Evolutionary conservation across 192 early-diverging fungal genomes (phyloP), one percentile per base, ranked within the genome.

Genomic region (Podila clonocystis): DNA sequence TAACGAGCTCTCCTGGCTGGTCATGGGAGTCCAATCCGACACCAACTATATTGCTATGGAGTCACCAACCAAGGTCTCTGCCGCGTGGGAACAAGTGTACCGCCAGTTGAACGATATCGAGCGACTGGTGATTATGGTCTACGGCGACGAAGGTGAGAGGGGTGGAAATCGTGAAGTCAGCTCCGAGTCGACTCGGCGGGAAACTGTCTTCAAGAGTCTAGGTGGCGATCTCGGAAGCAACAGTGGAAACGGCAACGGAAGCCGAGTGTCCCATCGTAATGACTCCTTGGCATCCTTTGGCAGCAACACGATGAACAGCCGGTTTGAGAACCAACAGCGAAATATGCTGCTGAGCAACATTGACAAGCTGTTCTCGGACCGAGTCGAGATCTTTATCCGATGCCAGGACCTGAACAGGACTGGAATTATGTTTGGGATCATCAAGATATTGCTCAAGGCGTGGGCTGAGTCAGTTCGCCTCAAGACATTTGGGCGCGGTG

Each of bases 301-400:
- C 62, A 69, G 73, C 73, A 74, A 75, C 65, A 73, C 73, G 4
- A 68, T 71, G 62, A 74, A 74, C 45, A 66, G 50, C 73, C 89
- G 80, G 83, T 86, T 77, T 83, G 87, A 72, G 65, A 84, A 78
- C 12, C 74, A 75, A 15, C 69, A 84, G 57, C 75, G 82, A 13
- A 84, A 82, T 26, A 49, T 90, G 63, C 63, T 92, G 63, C 61
- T 92, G 67, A 88, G 72, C 38, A 86, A 90, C 61, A 93, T 95
- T 71, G 90, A 90, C 67, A 88, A 87, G 34, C 83, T 95, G 22
- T 95, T 95, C 73, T 83, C 88, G 19, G 93, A 93, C 26, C 83
- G 87, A 4, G 83, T 91, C 15, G 91, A 89, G 62, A 90, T 90
- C 33, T 92, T 88, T 80, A 86, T 91, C 13, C 76, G 76, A 3